Base-by-base conservation (phyloP, 1,284 basidiomycete genomes). In the Fomes fomentarius region DNA sequence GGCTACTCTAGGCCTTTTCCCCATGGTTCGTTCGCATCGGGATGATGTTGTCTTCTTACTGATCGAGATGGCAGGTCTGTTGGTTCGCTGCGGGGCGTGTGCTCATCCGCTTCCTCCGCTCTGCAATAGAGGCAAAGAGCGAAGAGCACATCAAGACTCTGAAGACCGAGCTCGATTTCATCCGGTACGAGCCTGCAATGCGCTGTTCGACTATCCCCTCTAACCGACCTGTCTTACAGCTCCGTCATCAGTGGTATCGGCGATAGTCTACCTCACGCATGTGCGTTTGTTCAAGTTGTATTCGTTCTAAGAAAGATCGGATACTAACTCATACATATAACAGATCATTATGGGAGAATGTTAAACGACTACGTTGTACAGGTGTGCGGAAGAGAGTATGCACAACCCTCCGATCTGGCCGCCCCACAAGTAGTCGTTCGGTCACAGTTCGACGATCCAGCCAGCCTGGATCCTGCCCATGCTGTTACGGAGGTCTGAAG, bases 21-120 rank as follows among this genome's bases (percentile, higher is more conserved):
- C 81, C 54, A 75, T 80, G 57, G 84, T 85, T 61, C 60, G 77
- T 69, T 8, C 33, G 38, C 21, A 22, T 4, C 24, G 11, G 1
- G 11, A 12, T 22, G 21, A 19, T 12, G 11, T 15, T 40, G 1
- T 24, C 2, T 1, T 24, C n/a, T 24, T 8, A 19, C n/a, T n/a
- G n/a, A n/a, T n/a, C n/a, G n/a, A n/a, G n/a, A n/a, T n/a, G 11
- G 8, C 49, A 89, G 86, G 85, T 87, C 60, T 82, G 79, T 58
- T 90, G 86, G 84, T 88, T 86, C 65, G 76, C 80, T 53, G 78
- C 79, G 39, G 87, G 85, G 1, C 76, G 85, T 25, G 83, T 88
- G 6, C 74, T 91, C 24, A 77, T 82, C 7, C 78, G 86, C 12
- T 87, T 89, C 66, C 67, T 86, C 28, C 78, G 81, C 58, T 81